A percentile compares a stretch with the other conserved stretches of the same genome.
phyloP scores from a whole-genome alignment of 768 basidiomycete species.

The Leccinellum luteum region DNA sequence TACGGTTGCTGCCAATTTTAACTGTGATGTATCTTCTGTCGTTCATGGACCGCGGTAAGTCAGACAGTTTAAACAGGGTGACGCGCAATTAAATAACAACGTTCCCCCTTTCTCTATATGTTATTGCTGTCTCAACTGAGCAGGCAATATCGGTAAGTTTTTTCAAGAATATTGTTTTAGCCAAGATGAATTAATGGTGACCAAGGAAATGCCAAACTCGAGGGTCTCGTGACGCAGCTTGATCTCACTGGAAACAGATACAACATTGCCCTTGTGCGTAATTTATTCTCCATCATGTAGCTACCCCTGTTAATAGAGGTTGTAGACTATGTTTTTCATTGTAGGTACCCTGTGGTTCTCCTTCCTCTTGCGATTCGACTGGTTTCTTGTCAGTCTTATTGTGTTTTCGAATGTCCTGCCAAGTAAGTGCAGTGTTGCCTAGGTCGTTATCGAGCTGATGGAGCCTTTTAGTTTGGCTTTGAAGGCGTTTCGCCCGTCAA shows the following conservation, averaged over 20 bases:
- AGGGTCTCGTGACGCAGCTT: constrained; percentile 58
- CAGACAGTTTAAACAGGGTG: not conserved
- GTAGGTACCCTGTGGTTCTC: constrained; percentile 36
- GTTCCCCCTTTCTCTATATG: not conserved
- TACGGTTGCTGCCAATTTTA: constrained; percentile 56
- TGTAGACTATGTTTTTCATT: constrained; percentile 68
- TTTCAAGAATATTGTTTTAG: not conserved
- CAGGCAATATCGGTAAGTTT: constrained; percentile 56
- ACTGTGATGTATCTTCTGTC: constrained; percentile 59
- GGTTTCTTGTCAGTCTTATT: constrained; percentile 24
- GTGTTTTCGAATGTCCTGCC: constrained; percentile 60
- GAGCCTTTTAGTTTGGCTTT: constrained; percentile 36
- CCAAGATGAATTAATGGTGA: not conserved
- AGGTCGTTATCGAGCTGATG: not conserved
- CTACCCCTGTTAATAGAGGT: not conserved
- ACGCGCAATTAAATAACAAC: not conserved
- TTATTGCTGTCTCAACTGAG: not conserved
- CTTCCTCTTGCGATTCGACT: not conserved
- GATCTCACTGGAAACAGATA: constrained; percentile 58
- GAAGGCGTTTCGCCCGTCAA: constrained; percentile 63
- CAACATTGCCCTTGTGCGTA: constrained; percentile 60
- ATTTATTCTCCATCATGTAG: not conserved
- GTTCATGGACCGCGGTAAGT: constrained; percentile 61
- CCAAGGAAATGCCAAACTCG: constrained; percentile 60
- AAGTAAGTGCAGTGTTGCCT: constrained; percentile 40